phyloP scores from a whole-genome alignment of 208 protist genomes.

The Trypanosoma avium region DNA sequence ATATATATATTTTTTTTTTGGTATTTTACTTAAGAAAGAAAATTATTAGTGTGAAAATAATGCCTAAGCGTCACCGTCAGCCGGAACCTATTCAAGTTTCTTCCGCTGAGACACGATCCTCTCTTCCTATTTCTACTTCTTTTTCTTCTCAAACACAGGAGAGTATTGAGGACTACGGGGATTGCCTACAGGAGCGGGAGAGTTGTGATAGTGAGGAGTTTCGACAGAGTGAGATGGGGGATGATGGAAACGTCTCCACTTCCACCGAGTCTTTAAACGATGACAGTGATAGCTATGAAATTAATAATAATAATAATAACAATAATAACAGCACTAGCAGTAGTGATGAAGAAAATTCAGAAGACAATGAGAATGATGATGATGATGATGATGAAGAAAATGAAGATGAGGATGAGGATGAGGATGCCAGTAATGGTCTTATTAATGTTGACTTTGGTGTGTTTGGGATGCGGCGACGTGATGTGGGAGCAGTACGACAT shows the following conservation, averaged over 20 bases:
- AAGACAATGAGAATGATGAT: slow-evolving; percentile 18
- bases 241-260: slow-evolving; percentile 58
- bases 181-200: slow-evolving; percentile 12
- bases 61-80: slow-evolving; percentile 82
- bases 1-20: too few relatives aligned
- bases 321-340: slow-evolving; percentile 1
- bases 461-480: slow-evolving; percentile 65
- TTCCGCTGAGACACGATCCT: too few relatives aligned
- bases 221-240: slow-evolving; percentile 39
- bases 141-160: not conserved
- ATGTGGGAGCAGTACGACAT: slow-evolving; percentile 77
- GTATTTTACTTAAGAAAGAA: slow-evolving; percentile 1
- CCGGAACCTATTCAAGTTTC: slow-evolving; percentile 54
- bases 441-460: slow-evolving; percentile 90
- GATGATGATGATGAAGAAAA: slow-evolving; percentile 31
- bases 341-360: too few relatives aligned
- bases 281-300: slow-evolving; percentile 5
- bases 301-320: not conserved
- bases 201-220: slow-evolving; percentile 30
- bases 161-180: slow-evolving; percentile 35
- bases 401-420: slow-evolving; percentile 28
- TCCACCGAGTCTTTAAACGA: slow-evolving; percentile 27
- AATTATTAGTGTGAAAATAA: slow-evolving; percentile 13
- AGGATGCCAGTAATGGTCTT: slow-evolving; percentile 30
- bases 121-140: too few relatives aligned